Evolutionary conservation across 1,284 basidiomycete genomes (phyloP), one percentile per base, ranked within the genome.

Genomic region (Laetiporus sulphureus): DNA sequence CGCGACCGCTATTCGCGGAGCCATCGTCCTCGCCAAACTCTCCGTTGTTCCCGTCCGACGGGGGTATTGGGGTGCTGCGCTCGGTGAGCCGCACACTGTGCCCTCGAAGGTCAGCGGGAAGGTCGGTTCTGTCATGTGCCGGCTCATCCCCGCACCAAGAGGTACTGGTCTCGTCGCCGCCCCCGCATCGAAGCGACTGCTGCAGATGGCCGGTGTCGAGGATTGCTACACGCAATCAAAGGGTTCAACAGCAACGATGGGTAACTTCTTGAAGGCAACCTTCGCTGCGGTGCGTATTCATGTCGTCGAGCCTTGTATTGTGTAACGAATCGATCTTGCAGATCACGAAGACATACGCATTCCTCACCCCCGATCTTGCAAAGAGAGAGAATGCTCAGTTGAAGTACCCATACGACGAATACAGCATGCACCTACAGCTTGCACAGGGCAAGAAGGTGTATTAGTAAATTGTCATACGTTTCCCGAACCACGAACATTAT

Each of bases 101-200:
- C 96, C 96, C 39, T 90, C 90, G 67, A 97, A 99, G 75, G 94
- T 98, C 61, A 87, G 84, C 67, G 96, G 96, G 56, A 99, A 99
- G 80, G 88, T 92, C 56, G 96, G 94, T 54, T 98, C 95, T 53
- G 96, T 99, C 71, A 97, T 94, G 91, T 97, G 93, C 72, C 90
- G 94, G 65, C 83, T 99, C 60, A 95, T 99, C 62, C 96, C 96
- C 58, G 96, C 96, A 37, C 96, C 91, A 47, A 88, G 96, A 59
- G 96, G 96, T 68, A 99, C 96, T 57, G 96, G 96, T 77, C 95
- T 99, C 69, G 96, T 99, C 62, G 96, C 96, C 63, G 95, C 96
- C 44, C 96, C 96, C 34, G 96, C 89, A 38, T 94, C 85, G 53
- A 99, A 97, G 79, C 86, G 95, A 57, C 77, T 99, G 65, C 74